Percentiles rank a stretch among this genome's conserved stretches.
phyloP scores from a whole-genome alignment of 176 grass and related monocot species.

The Pharus latifolius region DNA sequence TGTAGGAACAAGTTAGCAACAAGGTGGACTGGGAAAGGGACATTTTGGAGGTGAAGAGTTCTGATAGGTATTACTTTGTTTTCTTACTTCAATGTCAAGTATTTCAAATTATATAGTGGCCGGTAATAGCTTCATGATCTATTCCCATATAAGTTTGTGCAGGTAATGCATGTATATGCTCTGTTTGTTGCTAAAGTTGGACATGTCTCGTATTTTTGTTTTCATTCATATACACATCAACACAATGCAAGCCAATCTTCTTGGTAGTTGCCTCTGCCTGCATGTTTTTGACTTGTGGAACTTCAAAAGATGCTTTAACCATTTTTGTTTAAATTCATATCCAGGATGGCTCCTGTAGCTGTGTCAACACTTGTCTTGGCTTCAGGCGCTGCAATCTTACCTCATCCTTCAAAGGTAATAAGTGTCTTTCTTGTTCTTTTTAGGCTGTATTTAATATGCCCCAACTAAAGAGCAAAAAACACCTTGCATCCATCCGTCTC shows the following conservation, averaged over 20 bases:
- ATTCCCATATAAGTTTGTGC: background rate
- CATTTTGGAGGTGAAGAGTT: conserved; percentile 9
- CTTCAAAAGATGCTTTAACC: background rate
- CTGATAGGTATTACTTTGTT: conserved; percentile 30
- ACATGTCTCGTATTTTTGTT: background rate
- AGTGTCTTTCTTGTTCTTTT: background rate
- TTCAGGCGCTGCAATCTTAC: conserved; percentile 73
- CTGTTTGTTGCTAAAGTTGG: background rate
- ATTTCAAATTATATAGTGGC: background rate
- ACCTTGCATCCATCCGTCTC: background rate
- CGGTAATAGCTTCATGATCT: background rate
- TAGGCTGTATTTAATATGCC: background rate
- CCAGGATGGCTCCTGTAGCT: conserved; percentile 6
- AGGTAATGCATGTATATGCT: background rate
- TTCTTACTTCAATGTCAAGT: conserved; percentile 16
- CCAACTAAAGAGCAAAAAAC: background rate
- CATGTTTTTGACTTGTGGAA: background rate
- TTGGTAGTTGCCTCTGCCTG: background rate
- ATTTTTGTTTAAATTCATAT: conserved; percentile 17
- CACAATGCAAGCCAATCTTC: conserved; percentile 1
- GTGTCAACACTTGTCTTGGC: conserved; percentile 32
- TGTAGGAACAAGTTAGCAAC: conserved; percentile 9
- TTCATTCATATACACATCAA: conserved; percentile 6
- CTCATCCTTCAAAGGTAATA: conserved; percentile 89
- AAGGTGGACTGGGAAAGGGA: background rate